Base-by-base conservation (phyloP, 495 filamentous ascomycete genomes). In the Podospora sp. region DNA sequence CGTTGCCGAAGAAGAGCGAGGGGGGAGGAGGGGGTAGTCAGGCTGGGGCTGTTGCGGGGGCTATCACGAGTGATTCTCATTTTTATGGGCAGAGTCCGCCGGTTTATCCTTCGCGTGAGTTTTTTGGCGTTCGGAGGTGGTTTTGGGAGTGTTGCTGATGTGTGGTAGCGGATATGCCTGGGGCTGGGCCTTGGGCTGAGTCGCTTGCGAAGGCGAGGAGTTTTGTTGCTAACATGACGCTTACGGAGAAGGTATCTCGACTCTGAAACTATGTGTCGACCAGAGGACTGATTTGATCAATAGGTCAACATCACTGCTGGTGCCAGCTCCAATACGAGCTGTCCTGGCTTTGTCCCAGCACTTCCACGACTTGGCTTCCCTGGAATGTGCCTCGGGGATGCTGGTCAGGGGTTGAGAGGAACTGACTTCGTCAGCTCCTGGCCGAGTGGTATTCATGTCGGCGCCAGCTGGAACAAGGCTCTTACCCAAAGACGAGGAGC, bases 311-410 rank as follows among this genome's bases (percentile, higher is more conserved):
- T 89, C 60, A 88, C 86, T 0, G 81, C 80, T 1, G 87, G 87
- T 5, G 69, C 76, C 8, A 22, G 9, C 18, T 72, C 66, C 6
- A 79, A 78, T 18, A 87, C 80, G 9, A 67, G 77, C 52, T 90
- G 88, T 69, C 77, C 81, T 22, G 87, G 88, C 3, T 82, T 77
- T 21, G 82, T 84, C 51, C 78, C 75, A 0, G 68, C 80, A 8
- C 79, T 90, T n/a, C 77, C 79, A 9, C 81, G 88, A 0, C 76
- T 91, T 21, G 80, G 81, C 0, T 91, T 87, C 66, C 80, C 85
- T 0, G 89, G 89, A 8, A 73, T 91, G 49, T 91, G 88, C 70
- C 79, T 92, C 0, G 77, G 79, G 20, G 88, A 92, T 74, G 88
- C 87, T 2, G 87, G 86, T 0, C 85, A 89, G 67, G 88, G 88